Conservation (phyloP, 2,329 filamentous ascomycete genomes). For the Blastomyces parvus region DNA sequence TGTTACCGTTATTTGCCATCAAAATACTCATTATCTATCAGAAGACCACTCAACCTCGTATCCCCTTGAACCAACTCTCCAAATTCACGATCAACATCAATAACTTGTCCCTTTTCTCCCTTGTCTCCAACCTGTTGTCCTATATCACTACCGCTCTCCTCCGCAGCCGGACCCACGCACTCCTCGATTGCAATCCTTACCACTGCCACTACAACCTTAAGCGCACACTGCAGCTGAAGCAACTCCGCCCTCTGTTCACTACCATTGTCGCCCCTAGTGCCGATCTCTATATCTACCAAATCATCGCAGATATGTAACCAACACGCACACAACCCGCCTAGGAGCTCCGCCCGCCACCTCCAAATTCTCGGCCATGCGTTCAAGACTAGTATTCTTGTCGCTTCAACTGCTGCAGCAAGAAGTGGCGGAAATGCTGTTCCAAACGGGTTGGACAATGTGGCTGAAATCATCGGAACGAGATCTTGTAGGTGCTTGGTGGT, state of each 20-base stretch:
- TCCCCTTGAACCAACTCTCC: conserved; percentile 30
- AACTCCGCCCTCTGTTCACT: conserved; percentile 13
- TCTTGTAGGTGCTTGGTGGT: conserved; percentile 43
- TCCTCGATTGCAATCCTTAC: conserved; percentile 24
- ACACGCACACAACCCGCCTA: conserved; percentile 53
- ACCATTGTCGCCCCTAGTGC: background rate
- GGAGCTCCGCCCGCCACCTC: conserved; percentile 53
- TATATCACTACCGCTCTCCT: conserved; percentile 4
- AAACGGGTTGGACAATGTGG: conserved; percentile 61
- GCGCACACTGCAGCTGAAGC: conserved; percentile 20
- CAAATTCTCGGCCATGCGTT: conserved; percentile 62
- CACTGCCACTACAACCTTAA: conserved; percentile 23
- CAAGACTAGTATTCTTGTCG: conserved; percentile 49
- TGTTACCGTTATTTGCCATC: background rate
- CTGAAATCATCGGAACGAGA: conserved; percentile 57
- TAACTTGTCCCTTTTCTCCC: conserved; percentile 18
- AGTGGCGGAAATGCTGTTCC: conserved; percentile 46
- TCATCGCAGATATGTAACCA: conserved; percentile 49
- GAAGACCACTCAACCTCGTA: conserved; percentile 24
- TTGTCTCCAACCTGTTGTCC: conserved; percentile 17
- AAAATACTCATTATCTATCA: conserved; percentile 12
- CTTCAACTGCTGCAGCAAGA: conserved; percentile 44
- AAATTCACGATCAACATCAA: conserved; percentile 28
- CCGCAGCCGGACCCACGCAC: background rate
- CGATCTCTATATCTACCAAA: conserved; percentile 12